Base-by-base conservation (phyloP, 371 early-diverging fungal genomes). In the Entomophthora muscae region DNA sequence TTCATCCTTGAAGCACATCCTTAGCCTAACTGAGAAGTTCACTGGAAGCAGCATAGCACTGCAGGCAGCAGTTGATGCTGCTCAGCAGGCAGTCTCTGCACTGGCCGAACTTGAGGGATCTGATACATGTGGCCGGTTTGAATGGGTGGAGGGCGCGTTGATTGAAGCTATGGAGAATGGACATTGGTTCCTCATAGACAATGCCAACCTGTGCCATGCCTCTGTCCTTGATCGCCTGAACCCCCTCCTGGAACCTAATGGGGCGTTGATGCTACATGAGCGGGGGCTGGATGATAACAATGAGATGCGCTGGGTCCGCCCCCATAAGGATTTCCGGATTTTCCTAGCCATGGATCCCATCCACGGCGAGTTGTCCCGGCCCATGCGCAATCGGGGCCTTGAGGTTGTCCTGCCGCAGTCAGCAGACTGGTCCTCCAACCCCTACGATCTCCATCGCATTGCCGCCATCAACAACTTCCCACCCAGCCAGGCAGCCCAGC, bases 271-370 rank as follows among this genome's bases (percentile, higher is more conserved):
- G 73, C 82, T 98, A 13, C 93, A 87, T 69, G 98, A 98, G 67
- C 81, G 91, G 21, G 95, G 96, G 24, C 67, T 90, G 59, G 61
- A 51, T n/a, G 84, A 89, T 1, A 81, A 88, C 66, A 92, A 89
- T 22, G 76, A 82, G 32, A 81, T 92, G 54, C 81, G 86, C 62
- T 77, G 86, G 13, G 83, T 99, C 56, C 79, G 75, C 32, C 94
- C 98, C 1, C 99, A 99, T 69, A 80, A 83, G 31, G 84, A 95
- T 67, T 99, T 99, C 80, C 83, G 99, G 52, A 81, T 99, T 66
- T 95, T 99, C 72, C 90, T 98, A 84, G 95, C 98, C 0, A 91
- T 98, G 57, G 98, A 99, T 73, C 93, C 98, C 12, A 78, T 76
- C 54, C 79, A 85, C 63, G 96, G 98, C 23, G 96, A 98, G 69